These are phyloP conservation scores for Ramichloridium luteum DNA, from an alignment of 2,329 filamentous ascomycete species.

Conservation along the genomic window DNA sequence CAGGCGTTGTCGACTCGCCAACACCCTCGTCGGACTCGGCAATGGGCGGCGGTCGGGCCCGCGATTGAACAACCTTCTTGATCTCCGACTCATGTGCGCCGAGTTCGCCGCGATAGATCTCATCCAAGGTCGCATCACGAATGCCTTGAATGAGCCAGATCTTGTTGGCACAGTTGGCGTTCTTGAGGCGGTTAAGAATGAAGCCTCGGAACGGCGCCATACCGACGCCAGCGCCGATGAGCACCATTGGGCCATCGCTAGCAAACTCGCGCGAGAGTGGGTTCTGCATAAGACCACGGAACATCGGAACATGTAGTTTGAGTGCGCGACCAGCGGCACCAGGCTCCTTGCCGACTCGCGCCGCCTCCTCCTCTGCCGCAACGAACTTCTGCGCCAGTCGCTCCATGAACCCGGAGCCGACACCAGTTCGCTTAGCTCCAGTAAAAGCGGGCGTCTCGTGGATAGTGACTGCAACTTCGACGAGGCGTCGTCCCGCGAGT, in stretches of 20 bases:
- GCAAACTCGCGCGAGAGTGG: conserved; percentile 85
- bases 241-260: conserved; percentile 88
- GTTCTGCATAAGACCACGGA: conserved; percentile 96
- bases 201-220: conserved; percentile 97
- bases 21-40: conserved; percentile 19
- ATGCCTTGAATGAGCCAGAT: conserved; percentile 94
- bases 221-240: conserved; percentile 92
- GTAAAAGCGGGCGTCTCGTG: conserved; percentile 78
- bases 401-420: conserved; percentile 89
- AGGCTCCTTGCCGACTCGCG: conserved; percentile 21
- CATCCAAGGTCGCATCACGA: conserved; percentile 86
- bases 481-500: conserved; percentile 60
- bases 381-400: conserved; percentile 64
- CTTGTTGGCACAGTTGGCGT: conserved; percentile 93
- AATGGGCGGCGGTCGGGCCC: conserved; percentile 20
- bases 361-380: conserved; percentile 51
- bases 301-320: conserved; percentile 81
- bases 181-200: conserved; percentile 84
- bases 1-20: conserved; percentile 53
- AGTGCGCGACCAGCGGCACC: conserved; percentile 27
- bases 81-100: conserved; percentile 64
- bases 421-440: conserved; percentile 55
- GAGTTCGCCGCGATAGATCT: conserved; percentile 94
- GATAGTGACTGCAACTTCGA: conserved; percentile 94
- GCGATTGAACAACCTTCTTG: conserved; percentile 39